A percentile compares a stretch with the other conserved stretches of the same genome.
These are phyloP conservation scores for Prunus fruticosa DNA, from an alignment of 306 rosid genomes.

Conservation along the genomic window DNA sequence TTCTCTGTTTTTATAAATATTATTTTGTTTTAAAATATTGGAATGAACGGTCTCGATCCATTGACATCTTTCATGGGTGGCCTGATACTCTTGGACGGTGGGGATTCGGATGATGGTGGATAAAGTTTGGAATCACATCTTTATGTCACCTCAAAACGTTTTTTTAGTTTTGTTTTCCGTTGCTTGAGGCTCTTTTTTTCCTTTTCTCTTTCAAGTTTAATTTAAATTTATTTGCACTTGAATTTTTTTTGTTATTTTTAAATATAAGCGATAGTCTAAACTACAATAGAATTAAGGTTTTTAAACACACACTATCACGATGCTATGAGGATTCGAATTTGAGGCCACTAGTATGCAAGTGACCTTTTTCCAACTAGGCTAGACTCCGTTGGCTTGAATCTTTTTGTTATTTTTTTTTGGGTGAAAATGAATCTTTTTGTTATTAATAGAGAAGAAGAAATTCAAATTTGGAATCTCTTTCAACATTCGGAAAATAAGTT, in stretches of 20 bases:
- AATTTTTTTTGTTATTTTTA: background rate
- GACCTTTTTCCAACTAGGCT: no score
- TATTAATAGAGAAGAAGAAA: no score
- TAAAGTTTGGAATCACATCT: conserved; percentile 30
- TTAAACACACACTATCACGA: no score
- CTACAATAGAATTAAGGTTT: no score
- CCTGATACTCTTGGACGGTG: conserved; percentile 4
- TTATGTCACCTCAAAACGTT: conserved; percentile 20
- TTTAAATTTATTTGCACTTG: background rate
- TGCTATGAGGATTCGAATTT: fast-evolving
- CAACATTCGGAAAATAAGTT: no score
- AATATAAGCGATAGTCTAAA: no score
- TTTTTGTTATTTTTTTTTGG: no score
- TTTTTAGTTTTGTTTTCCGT: background rate
- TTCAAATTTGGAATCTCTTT: no score
- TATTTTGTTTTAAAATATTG: background rate
- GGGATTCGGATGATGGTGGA: conserved; percentile 19
- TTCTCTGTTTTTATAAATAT: background rate
- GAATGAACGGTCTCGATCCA: conserved; percentile 16
- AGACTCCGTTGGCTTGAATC: no score
- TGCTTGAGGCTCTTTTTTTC: background rate
- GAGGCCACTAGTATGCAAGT: no score
- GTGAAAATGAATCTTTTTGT: no score
- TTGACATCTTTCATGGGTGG: background rate
- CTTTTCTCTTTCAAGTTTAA: background rate